These are phyloP conservation scores for Boletellus sp. DNA, from an alignment of 768 basidiomycete genomes.

Conservation along the genomic window DNA sequence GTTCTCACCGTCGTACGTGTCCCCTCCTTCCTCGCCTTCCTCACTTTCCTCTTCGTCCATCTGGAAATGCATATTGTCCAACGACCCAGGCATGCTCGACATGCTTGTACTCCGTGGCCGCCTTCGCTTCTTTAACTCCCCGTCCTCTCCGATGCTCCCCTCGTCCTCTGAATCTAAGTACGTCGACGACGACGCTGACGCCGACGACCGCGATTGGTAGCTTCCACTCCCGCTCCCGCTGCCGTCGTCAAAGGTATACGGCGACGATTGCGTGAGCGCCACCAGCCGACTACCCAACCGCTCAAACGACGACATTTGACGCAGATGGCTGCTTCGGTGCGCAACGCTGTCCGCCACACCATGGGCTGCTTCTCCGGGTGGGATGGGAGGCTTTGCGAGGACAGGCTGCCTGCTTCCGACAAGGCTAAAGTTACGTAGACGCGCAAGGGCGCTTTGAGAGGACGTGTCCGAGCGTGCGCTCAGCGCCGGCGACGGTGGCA, in stretches of 20 bases:
- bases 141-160: constrained; percentile 37
- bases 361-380: constrained; percentile 13
- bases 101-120: constrained; percentile 57
- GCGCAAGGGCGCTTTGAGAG: constrained; percentile 64
- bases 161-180: constrained; percentile 50
- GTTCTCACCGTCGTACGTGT: constrained; percentile 38
- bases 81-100: constrained; percentile 83
- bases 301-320: constrained; percentile 77
- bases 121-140: constrained; percentile 36
- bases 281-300: constrained; percentile 57
- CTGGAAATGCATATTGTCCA: constrained; percentile 59
- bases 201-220: constrained; percentile 52
- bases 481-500: constrained; percentile 88
- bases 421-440: constrained; percentile 77
- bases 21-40: constrained; percentile 27
- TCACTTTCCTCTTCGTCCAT: constrained; percentile 44
- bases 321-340: constrained; percentile 44
- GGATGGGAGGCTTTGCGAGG: constrained; percentile 26
- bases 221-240: constrained; percentile 43
- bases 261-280: constrained; percentile 44
- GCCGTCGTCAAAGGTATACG: constrained; percentile 26
- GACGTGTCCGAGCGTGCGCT: constrained; percentile 91
- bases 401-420: constrained; percentile 45
- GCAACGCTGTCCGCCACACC: constrained; percentile 7
- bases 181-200: constrained; percentile 45